A percentile compares a stretch with the other conserved stretches of the same genome.
These are phyloP conservation scores for Monosporascus sp. DNA, from an alignment of 2,329 filamentous ascomycete genomes.

Conservation along the genomic window DNA sequence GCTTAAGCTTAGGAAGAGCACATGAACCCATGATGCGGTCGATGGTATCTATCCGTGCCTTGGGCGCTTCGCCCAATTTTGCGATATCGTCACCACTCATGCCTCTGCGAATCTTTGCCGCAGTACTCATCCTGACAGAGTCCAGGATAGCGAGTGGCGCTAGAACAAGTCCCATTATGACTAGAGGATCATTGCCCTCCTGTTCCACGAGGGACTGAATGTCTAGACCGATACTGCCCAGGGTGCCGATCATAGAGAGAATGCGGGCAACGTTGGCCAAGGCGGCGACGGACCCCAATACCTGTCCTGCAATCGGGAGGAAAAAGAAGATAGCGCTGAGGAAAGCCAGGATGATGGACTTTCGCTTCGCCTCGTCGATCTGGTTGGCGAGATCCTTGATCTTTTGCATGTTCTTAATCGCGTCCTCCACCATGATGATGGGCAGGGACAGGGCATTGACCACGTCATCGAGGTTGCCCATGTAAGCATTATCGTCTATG, in stretches of 20 bases:
- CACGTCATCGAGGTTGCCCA: conserved; percentile 8
- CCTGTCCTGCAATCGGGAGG: conserved; percentile 17
- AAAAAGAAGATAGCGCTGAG: conserved; percentile 23
- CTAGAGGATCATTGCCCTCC: too few relatives aligned
- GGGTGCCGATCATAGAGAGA: not conserved
- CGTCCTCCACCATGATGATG: conserved; percentile 12
- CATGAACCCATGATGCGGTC: too few relatives aligned
- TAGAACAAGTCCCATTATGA: too few relatives aligned
- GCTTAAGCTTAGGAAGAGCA: too few relatives aligned
- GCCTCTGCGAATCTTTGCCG: too few relatives aligned
- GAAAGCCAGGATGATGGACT: conserved; percentile 24
- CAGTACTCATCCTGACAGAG: too few relatives aligned
- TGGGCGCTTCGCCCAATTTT: too few relatives aligned
- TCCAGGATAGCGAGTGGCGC: too few relatives aligned
- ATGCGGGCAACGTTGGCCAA: conserved; percentile 1
- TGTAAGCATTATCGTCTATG: conserved; percentile 1
- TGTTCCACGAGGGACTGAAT: too few relatives aligned
- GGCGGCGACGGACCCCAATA: not conserved
- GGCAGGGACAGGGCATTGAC: conserved; percentile 15
- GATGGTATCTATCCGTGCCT: too few relatives aligned
- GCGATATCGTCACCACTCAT: too few relatives aligned
- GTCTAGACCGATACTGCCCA: not conserved
- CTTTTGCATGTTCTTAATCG: conserved; percentile 15
- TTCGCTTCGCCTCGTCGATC: conserved; percentile 18
- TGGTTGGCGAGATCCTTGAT: conserved; percentile 18